These are phyloP conservation scores for Avicennia marina DNA, from an alignment of 257 asterid species.

Conservation along the genomic window DNA sequence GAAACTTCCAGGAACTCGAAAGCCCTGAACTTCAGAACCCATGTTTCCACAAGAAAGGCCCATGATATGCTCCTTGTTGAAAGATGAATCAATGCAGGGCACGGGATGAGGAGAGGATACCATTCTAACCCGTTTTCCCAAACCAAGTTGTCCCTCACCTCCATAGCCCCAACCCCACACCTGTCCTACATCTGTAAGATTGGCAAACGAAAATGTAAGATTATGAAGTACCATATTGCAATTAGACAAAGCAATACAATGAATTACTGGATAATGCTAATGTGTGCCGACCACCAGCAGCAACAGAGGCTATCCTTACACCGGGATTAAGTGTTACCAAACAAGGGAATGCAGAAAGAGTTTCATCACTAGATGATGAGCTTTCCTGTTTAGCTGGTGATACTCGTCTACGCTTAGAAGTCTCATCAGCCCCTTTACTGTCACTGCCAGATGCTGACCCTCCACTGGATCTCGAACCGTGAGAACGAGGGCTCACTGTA, in stretches of 20 bases:
- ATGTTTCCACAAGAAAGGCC: conserved; percentile 54
- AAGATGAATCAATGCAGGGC: conserved; percentile 71
- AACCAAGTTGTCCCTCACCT: conserved; percentile 97
- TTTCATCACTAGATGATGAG: conserved; percentile 71
- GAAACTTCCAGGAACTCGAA: conserved; percentile 71
- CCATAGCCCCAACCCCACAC: conserved; percentile 99
- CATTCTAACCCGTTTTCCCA: conserved; percentile 93
- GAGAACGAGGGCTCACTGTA: conserved; percentile 79
- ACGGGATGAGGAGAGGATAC: conserved; percentile 95
- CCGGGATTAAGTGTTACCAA: conserved; percentile 77
- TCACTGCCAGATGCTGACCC: conserved; percentile 40
- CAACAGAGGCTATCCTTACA: conserved; percentile 69
- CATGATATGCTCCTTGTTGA: conserved; percentile 46
- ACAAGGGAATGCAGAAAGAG: conserved; percentile 84
- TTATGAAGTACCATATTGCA: conserved; percentile 7
- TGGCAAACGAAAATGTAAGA: conserved; percentile 19
- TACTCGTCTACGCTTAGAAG: conserved; percentile 70
- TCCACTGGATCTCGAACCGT: conserved; percentile 57
- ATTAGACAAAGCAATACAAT: conserved; percentile 9
- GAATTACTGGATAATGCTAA: conserved; percentile 79
- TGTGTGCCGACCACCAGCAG: conserved; percentile 98
- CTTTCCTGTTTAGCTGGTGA: conserved; percentile 78
- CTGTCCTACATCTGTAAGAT: conserved; percentile 87
- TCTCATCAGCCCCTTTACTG: conserved; percentile 67
- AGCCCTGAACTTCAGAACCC: conserved; percentile 55